Conservation (phyloP, 1,139 yeast species). For the Hyphopichia pseudoburtonii region DNA sequence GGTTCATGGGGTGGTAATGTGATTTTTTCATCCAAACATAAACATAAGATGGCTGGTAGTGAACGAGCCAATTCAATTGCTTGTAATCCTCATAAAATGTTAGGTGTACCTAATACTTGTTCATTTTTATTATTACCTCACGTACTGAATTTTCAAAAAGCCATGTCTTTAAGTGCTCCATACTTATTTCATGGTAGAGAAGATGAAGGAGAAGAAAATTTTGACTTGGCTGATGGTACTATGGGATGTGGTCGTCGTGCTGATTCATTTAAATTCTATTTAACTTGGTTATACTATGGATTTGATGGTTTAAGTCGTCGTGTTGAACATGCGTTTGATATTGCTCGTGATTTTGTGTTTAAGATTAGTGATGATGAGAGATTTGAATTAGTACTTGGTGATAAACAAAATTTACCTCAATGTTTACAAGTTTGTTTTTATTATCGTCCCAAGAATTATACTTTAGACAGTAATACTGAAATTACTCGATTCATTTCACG, state of each 20-base stretch:
- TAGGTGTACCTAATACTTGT: constrained; percentile 89
- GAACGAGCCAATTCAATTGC: constrained; percentile 77
- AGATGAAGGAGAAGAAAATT: constrained; percentile 53
- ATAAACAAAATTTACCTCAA: constrained; percentile 58
- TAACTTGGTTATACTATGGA: constrained; percentile 85
- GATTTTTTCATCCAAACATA: constrained; percentile 57
- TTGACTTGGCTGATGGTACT: constrained; percentile 85
- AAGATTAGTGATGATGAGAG: constrained; percentile 32
- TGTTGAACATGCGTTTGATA: constrained; percentile 69
- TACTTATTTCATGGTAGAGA: constrained; percentile 73
- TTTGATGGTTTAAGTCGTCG: constrained; percentile 53
- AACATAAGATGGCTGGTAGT: constrained; percentile 53
- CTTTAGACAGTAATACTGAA: constrained; percentile 45
- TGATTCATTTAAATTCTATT: constrained; percentile 74
- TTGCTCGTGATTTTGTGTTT: constrained; percentile 60
- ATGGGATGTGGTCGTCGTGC: constrained; percentile 93
- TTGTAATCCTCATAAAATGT: constrained; percentile 84
- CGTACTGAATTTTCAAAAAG: constrained; percentile 60
- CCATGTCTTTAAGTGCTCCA: constrained; percentile 79
- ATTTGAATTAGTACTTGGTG: constrained; percentile 50
- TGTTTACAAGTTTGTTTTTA: constrained; percentile 86
- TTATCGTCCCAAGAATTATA: constrained; percentile 48
- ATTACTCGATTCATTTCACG: constrained; percentile 65
- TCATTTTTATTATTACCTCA: constrained; percentile 76
- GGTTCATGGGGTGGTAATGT: constrained; percentile 94